Base-by-base conservation (phyloP, 2,329 filamentous ascomycete species). In the Colletotrichum lini region DNA sequence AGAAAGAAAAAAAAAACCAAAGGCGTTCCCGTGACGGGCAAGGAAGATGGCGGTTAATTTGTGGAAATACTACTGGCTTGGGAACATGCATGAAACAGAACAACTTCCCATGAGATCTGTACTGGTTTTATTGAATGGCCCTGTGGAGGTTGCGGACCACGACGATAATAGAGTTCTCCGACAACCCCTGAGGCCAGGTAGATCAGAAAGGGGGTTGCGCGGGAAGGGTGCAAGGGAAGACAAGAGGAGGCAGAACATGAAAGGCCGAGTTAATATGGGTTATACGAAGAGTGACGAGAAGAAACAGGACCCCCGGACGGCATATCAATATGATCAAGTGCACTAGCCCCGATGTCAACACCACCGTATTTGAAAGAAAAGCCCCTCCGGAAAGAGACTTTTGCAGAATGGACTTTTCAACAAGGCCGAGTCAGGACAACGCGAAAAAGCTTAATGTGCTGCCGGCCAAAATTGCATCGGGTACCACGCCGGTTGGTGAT, bases 361-460 rank as follows among this genome's bases (percentile, higher is more conserved):
- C 23, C 23, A 47, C 42, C 12, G 16, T 16, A 10, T 35, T 7
- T 9, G 16, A 53, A 16, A 26, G 10, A 30, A 2, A 30, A 30
- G 30, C 5, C 30, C 1, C 30, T 9, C 16, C 12, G 23, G 30
- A 8, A 30, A 21, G 23, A 59, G 18, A 47, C 45, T 54, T 60
- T 54, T 30, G 30, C 5, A 30, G 7, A 30, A 30, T 30, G 30
- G 47, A 47, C 26, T 54, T 53, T 65, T 53, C 67, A 69, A 26
- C 26, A 26, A 4, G 61, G 61, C 61, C 61, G 67, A 70, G 67
- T 70, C 62, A 65, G 53, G 66, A 58, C 53, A 44, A 69, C 60
- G 58, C 45, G 60, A 58, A 65, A 52, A 30, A 16, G 38, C 66
- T 65, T 52, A 52, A 40, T 8, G 60, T 50, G 30, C 23, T n/a